Evolutionary conservation across 75 land plant species (phyloP), one percentile per base, ranked within the genome.

Genomic region (Cupressus sempervirens): DNA sequence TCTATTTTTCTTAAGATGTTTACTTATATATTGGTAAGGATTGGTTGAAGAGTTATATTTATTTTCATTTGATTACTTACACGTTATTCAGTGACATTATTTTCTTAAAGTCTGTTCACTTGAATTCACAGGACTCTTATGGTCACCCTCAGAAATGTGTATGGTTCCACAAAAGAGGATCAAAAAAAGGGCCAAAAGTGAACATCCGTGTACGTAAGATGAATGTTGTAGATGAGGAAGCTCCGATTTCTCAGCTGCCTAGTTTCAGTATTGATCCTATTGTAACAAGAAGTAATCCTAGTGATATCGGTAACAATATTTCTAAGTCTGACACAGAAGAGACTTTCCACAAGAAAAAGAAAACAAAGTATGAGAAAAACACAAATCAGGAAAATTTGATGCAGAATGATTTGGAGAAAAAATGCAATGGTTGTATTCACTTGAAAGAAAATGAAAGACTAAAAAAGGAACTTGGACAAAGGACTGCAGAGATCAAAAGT

Each of bases 81-180:
- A 62, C 23, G n/a, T 4, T 62, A 5, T 62, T 62, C 67, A 23
- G n/a, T 62, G 23, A 62, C n/a, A 23, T 62, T 7, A 23, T 23
- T 62, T 23, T 62, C 26, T 23, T 1, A 62, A 62, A 70, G 2
- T 29, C 48, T 26, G 3, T 23, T 40, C 29, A 52, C 70, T 82
- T 11, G 40, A 20, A 20, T 48, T 32, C 52, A 0, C 65, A 89
- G 93, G 91, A 91, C 80, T 85, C 88, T 67, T 58, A 20, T 75
- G 91, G 91, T 38, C 86, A 87, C 30, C 87, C 89, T 5, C 91
- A 90, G 68, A 91, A 91, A 62, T 58, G 82, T 52, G 80, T 91
- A 16, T 5, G 83, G 20, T 50, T 89, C 62, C 29, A 88, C 29
- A 72, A 76, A 26, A 38, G 83, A 50, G 36, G 85, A 32, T 79